Evolutionary conservation across 202 grass and related monocot genomes (phyloP).

Genomic region (Bolboschoenoplectus hybrid): DNA sequence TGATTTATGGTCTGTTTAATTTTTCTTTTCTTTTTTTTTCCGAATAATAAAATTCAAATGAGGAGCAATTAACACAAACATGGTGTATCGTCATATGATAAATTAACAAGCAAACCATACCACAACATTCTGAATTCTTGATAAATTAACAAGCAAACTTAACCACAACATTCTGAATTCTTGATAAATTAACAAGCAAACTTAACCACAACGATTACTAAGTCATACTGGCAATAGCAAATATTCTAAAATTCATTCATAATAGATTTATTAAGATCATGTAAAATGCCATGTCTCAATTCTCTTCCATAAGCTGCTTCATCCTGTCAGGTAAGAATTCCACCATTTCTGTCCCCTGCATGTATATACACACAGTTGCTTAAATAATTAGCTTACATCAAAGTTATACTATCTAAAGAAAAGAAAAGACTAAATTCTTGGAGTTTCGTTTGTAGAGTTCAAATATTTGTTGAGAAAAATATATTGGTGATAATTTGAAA

Average conservation of each 20-base stretch:
- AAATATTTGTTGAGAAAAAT: background rate
- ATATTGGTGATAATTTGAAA: too few species aligned
- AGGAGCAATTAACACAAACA: too few species aligned
- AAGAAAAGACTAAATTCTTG: background rate
- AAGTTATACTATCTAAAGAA: background rate
- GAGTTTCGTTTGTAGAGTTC: background rate
- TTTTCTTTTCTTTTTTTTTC: too few species aligned
- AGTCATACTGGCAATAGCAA: background rate
- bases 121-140: background rate
- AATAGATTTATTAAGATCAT: background rate
- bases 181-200: background rate
- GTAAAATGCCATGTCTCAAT: background rate
- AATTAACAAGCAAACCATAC: too few species aligned
- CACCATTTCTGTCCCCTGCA: slow-evolving; percentile 40
- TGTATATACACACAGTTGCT: background rate
- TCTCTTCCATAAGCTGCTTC: slow-evolving; percentile 34
- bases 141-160: background rate
- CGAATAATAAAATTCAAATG: too few species aligned
- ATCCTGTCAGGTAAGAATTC: slow-evolving; percentile 38
- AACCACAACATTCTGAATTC: background rate
- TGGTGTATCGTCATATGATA: too few species aligned
- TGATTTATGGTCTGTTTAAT: too few species aligned
- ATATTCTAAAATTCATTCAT: background rate
- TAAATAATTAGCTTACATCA: slow-evolving; percentile 11
- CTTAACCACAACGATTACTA: background rate